These are phyloP conservation scores for Fusarium robinianum DNA, from an alignment of 2,329 filamentous ascomycete genomes.

Conservation along the genomic window DNA sequence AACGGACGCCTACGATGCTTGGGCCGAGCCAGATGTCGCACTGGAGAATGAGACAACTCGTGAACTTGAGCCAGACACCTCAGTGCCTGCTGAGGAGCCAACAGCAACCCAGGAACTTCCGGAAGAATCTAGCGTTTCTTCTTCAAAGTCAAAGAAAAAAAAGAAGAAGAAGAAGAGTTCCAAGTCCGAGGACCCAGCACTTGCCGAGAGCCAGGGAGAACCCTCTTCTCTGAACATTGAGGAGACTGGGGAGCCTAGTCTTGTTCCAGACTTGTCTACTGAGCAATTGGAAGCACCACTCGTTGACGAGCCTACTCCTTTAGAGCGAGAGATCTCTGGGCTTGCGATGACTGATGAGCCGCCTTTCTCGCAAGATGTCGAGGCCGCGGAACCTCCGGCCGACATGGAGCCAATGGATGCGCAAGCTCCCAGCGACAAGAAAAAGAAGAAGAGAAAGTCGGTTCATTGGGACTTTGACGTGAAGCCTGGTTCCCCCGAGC, in stretches of 20 bases:
- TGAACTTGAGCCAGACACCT: conserved; percentile 10
- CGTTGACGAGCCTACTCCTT: not conserved
- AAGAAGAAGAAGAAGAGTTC: conserved; percentile 36
- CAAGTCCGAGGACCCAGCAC: conserved; percentile 18
- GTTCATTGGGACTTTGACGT: conserved; percentile 26
- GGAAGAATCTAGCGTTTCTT: conserved; percentile 9
- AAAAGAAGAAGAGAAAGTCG: conserved; percentile 27
- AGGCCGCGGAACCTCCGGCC: conserved; percentile 1
- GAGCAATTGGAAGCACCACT: conserved; percentile 4
- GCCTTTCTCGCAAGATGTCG: not conserved
- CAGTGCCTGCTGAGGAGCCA: conserved; percentile 7
- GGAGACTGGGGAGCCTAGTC: conserved; percentile 10
- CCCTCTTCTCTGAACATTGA: not conserved
- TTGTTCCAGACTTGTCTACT: too few relatives aligned
- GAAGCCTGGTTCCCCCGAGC: not conserved
- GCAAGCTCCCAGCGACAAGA: conserved; percentile 11
- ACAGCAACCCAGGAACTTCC: conserved; percentile 3
- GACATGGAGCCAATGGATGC: conserved; percentile 1
- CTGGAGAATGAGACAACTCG: conserved; percentile 1
- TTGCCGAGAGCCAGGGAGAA: conserved; percentile 16
- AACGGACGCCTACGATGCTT: conserved; percentile 26
- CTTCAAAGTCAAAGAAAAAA: conserved; percentile 32
- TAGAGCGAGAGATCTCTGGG: too few relatives aligned
- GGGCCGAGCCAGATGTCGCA: conserved; percentile 14
- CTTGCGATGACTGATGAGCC: too few relatives aligned